Conservation (phyloP, 768 basidiomycete species). For the Kwoniella sp. region DNA sequence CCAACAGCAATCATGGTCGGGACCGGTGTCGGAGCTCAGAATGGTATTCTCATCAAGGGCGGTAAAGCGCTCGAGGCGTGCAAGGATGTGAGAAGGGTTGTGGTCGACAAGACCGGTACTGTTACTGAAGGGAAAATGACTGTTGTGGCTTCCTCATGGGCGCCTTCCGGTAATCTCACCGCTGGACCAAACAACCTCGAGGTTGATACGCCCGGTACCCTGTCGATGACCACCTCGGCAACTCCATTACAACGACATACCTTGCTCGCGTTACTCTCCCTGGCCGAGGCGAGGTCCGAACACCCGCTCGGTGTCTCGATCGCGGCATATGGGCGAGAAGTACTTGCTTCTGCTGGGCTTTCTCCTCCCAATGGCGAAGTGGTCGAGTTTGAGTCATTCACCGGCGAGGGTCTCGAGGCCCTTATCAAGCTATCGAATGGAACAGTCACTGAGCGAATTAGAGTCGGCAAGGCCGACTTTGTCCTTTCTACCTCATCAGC, state of each 20-base stretch:
- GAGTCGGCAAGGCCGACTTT: conserved; percentile 77
- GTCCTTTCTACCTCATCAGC: conserved; percentile 50
- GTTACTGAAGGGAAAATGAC: conserved; percentile 91
- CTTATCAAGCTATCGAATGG: conserved; percentile 61
- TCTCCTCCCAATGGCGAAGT: conserved; percentile 64
- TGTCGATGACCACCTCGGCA: conserved; percentile 46
- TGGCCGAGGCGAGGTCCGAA: conserved; percentile 87
- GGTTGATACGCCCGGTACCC: conserved; percentile 45
- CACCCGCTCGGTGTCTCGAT: conserved; percentile 95
- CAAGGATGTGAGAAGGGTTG: conserved; percentile 73
- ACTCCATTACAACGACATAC: conserved; percentile 48
- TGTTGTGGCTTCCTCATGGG: conserved; percentile 78
- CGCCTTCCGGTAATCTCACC: conserved; percentile 26
- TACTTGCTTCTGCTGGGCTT: conserved; percentile 49
- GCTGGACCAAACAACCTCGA: conserved; percentile 13
- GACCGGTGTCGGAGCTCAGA: conserved; percentile 92
- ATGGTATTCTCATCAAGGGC: conserved; percentile 97
- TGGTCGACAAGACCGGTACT: conserved; percentile 97
- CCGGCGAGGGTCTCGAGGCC: conserved; percentile 85
- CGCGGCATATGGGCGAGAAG: conserved; percentile 67
- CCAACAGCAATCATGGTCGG: conserved; percentile 99
- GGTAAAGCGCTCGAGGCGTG: conserved; percentile 92
- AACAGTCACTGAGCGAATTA: conserved; percentile 39
- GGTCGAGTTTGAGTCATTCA: conserved; percentile 78
- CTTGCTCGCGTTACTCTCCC: conserved; percentile 77